A percentile compares a stretch with the other conserved stretches of the same genome.
Conservation (phyloP, 2,329 filamentous ascomycete species). For the Diaporthe nobilis region DNA sequence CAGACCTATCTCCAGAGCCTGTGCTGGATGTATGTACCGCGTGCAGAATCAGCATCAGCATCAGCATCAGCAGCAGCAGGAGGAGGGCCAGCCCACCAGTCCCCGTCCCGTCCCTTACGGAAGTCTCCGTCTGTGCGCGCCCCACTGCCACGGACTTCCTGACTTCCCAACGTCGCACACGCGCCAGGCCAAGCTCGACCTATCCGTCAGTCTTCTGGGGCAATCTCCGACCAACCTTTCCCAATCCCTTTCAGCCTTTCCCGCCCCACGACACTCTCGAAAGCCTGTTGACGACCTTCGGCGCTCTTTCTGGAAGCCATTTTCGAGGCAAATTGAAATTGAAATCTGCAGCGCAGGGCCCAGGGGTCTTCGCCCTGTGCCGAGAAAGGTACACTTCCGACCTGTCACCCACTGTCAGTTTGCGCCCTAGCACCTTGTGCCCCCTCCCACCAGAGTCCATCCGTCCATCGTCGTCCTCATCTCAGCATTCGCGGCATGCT, state of each 20-base stretch:
- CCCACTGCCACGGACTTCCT: conserved; percentile 24
- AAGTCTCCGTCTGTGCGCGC: conserved; percentile 22
- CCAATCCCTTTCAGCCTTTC: conserved; percentile 29
- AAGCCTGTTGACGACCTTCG: conserved; percentile 33
- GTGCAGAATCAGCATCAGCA: neutral
- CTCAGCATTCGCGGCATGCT: neutral
- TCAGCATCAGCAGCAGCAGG: neutral
- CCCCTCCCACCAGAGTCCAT: neutral
- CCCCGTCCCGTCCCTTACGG: conserved; percentile 11
- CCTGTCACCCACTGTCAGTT: conserved; percentile 32
- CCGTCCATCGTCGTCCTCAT: conserved; percentile 11
- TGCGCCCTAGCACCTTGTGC: neutral
- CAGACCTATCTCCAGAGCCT: neutral
- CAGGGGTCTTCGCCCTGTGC: conserved; percentile 38
- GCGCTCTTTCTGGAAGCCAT: conserved; percentile 41
- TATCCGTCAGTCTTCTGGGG: conserved; percentile 17
- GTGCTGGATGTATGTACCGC: neutral
- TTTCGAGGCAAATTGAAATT: conserved; percentile 20
- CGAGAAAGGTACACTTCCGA: conserved; percentile 40
- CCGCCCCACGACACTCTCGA: conserved; percentile 13
- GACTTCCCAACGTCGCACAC: conserved; percentile 22
- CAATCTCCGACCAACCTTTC: conserved; percentile 26
- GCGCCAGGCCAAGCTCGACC: conserved; percentile 28
- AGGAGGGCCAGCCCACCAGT: neutral
- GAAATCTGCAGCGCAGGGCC: conserved; percentile 34